Evolutionary conservation across 306 rosid genomes (phyloP).

Genomic region (Quercus dentata): DNA sequence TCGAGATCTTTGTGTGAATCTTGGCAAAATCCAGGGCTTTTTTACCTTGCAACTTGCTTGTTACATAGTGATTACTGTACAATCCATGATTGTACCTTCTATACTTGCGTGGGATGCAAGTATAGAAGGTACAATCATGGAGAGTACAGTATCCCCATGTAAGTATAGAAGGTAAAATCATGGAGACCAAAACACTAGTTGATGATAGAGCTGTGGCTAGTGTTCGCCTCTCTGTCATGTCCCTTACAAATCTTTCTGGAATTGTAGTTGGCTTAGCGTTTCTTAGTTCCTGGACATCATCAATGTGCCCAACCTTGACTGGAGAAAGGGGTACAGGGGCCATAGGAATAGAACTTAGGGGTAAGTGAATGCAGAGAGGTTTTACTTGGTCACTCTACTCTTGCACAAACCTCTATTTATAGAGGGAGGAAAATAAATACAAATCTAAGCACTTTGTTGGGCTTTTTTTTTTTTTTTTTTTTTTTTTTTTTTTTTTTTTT

Average conservation of each 20-base stretch:
- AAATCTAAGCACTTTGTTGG: constrained; percentile 13
- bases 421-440: constrained; percentile 30
- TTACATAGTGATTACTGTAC: constrained; percentile 78
- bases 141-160: too few species aligned
- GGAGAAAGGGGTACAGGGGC: constrained; percentile 59
- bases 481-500: not conserved
- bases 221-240: constrained; percentile 64
- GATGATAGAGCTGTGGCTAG: constrained; percentile 23
- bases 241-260: constrained; percentile 89
- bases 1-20: constrained; percentile 38
- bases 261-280: constrained; percentile 53
- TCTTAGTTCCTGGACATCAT: constrained; percentile 94
- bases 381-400: constrained; percentile 16
- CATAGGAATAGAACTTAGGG: constrained; percentile 40
- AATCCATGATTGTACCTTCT: constrained; percentile 90
- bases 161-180: too few species aligned
- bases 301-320: constrained; percentile 69
- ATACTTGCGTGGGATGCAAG: constrained; percentile 49
- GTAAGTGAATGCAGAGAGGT: not conserved
- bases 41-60: constrained; percentile 91
- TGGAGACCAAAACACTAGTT: constrained; percentile 1
- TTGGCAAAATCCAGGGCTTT: constrained; percentile 79
- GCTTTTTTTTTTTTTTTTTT: not conserved
- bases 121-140: too few species aligned
- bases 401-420: constrained; percentile 42